These are phyloP conservation scores for Candida awuae DNA, from an alignment of 805 yeast genomes.

Conservation along the genomic window DNA sequence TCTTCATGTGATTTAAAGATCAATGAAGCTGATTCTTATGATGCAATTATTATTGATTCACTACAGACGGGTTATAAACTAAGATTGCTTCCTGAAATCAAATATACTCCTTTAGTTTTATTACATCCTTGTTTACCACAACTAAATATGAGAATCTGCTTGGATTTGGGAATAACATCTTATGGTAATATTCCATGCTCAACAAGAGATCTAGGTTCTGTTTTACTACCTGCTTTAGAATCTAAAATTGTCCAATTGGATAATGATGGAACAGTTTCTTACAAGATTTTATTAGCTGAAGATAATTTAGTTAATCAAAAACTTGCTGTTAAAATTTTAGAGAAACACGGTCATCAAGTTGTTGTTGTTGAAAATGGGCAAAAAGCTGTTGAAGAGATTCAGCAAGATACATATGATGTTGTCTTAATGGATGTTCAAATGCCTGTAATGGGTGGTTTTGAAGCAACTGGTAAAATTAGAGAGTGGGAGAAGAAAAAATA, in stretches of 20 bases:
- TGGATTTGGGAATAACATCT: constrained; percentile 79
- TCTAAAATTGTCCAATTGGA: constrained; percentile 73
- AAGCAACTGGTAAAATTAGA: constrained; percentile 78
- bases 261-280: constrained; percentile 69
- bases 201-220: constrained; percentile 71
- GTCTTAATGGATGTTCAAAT: constrained; percentile 90
- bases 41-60: constrained; percentile 75
- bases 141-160: constrained; percentile 70
- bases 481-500: constrained; percentile 85
- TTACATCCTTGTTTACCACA: constrained; percentile 69
- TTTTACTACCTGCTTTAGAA: constrained; percentile 77
- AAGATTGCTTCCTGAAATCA: constrained; percentile 65
- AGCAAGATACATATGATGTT: constrained; percentile 62
- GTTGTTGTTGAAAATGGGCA: constrained; percentile 82
- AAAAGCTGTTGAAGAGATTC: constrained; percentile 72
- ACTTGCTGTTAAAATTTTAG: constrained; percentile 75
- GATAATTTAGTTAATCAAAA: constrained; percentile 85
- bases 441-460: constrained; percentile 96
- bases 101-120: constrained; percentile 77
- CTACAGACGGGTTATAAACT: constrained; percentile 65
- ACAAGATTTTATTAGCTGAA: constrained; percentile 72
- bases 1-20: constrained; percentile 48
- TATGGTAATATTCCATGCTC: constrained; percentile 88
- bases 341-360: constrained; percentile 78
- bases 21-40: constrained; percentile 53